Conservation (phyloP, 2,329 filamentous ascomycete genomes). For the Nemania abortiva region DNA sequence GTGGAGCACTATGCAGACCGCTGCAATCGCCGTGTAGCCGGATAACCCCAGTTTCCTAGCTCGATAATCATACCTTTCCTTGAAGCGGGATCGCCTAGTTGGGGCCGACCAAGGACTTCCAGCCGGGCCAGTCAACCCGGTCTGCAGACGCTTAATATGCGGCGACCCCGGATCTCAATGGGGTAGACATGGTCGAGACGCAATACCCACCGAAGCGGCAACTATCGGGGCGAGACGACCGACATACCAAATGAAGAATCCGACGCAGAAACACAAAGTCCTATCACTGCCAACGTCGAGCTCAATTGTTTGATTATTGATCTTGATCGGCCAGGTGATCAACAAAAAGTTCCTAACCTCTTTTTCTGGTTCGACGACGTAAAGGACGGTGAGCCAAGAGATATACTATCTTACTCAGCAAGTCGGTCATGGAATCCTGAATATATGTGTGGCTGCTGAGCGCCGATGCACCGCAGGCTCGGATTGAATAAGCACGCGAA, state of each 20-base stretch:
- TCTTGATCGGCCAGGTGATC: neutral
- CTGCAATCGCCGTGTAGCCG: constrained; percentile 14
- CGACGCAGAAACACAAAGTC: constrained; percentile 5
- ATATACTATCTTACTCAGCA: constrained; percentile 32
- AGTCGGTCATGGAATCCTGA: neutral
- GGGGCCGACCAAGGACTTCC: neutral
- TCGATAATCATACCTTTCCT: constrained; percentile 5
- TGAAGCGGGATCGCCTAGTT: constrained; percentile 23
- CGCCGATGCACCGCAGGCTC: neutral
- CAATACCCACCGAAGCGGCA: constrained; percentile 34
- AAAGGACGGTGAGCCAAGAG: constrained; percentile 26
- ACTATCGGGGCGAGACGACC: constrained; percentile 31
- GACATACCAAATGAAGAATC: constrained; percentile 34
- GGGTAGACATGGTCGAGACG: constrained; percentile 7
- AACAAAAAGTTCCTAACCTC: neutral
- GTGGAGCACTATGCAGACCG: constrained; percentile 22
- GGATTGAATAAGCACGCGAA: neutral
- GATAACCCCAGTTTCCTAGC: constrained; percentile 9
- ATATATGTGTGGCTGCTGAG: neutral
- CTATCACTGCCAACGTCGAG: neutral
- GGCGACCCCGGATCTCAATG: constrained; percentile 24
- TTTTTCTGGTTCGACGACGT: neutral
- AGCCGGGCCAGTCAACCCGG: constrained; percentile 18
- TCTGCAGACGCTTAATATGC: constrained; percentile 24
- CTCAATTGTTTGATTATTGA: neutral